These are phyloP conservation scores for Heliosperma pusillum DNA, from an alignment of 148 eudicot species.

Conservation along the genomic window DNA sequence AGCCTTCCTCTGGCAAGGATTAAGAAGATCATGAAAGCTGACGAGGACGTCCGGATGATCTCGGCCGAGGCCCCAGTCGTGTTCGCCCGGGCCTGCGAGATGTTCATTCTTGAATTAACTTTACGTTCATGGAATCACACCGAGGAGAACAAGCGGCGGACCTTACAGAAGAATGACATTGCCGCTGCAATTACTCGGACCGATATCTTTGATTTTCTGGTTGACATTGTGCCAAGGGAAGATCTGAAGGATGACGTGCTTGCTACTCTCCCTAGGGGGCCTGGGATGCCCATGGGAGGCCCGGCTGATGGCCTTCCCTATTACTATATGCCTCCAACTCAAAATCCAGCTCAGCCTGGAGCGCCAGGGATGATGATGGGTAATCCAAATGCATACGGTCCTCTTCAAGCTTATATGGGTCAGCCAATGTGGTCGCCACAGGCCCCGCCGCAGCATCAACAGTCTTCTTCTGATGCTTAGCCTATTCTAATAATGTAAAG, in stretches of 20 bases:
- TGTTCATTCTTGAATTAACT: slow-evolving; percentile 77
- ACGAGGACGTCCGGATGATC: slow-evolving; percentile 81
- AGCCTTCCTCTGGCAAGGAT: slow-evolving; percentile 74
- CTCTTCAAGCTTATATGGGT: slow-evolving; percentile 56
- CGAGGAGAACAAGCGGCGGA: slow-evolving; percentile 71
- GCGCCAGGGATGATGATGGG: slow-evolving; percentile 68
- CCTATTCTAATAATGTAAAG: slow-evolving; percentile 25
- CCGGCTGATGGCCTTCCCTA: slow-evolving; percentile 58
- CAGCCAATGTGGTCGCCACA: slow-evolving; percentile 71
- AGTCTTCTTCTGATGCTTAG: slow-evolving; percentile 66
- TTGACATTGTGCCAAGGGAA: slow-evolving; percentile 79
- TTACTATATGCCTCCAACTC: slow-evolving; percentile 64
- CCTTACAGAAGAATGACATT: slow-evolving; percentile 72
- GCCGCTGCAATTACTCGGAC: slow-evolving; percentile 78
- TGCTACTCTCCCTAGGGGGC: slow-evolving; percentile 52
- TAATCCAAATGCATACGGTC: slow-evolving; percentile 49
- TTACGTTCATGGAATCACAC: slow-evolving; percentile 76
- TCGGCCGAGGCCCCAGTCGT: slow-evolving; percentile 84
- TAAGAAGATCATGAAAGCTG: slow-evolving; percentile 82
- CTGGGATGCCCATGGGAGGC: slow-evolving; percentile 51
- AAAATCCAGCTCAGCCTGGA: slow-evolving; percentile 54
- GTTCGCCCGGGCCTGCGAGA: slow-evolving; percentile 76
- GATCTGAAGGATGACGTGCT: slow-evolving; percentile 68
- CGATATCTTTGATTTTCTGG: slow-evolving; percentile 69
- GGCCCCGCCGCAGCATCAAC: slow-evolving; percentile 28